phyloP scores from a whole-genome alignment of 192 early-diverging fungal species.

The Linnemannia elongata region DNA sequence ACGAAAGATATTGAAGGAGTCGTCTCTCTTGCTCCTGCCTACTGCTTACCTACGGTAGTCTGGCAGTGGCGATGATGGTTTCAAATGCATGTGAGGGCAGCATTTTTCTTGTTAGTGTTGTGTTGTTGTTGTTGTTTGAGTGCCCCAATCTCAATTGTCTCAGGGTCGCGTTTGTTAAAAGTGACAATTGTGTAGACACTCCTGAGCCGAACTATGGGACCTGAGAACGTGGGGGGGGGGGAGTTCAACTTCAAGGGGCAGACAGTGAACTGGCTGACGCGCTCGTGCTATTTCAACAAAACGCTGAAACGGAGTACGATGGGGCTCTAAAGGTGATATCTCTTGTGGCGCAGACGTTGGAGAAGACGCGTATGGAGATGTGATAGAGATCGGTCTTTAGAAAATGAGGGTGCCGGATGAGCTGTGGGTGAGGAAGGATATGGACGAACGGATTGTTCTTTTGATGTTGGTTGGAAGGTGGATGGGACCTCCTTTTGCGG shows the following conservation, averaged over 20 bases:
- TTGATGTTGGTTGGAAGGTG: not conserved
- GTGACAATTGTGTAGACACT: not conserved
- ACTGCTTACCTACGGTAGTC: too few species aligned
- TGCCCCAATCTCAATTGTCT: not conserved
- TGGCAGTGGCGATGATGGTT: not conserved
- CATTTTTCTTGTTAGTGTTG: not conserved
- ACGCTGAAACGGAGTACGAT: not conserved
- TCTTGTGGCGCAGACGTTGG: not conserved
- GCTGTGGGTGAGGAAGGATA: not conserved
- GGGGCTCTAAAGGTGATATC: not conserved
- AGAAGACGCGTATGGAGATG: not conserved
- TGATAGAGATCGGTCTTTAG: not conserved
- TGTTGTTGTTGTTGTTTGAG: not conserved
- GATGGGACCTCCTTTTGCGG: not conserved
- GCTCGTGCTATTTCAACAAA: not conserved
- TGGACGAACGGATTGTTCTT: not conserved
- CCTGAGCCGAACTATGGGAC: not conserved
- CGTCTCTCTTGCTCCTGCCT: too few species aligned
- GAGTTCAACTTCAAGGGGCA: not conserved
- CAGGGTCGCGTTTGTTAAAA: slow-evolving; percentile 6
- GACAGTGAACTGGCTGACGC: not conserved
- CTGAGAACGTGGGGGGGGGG: not conserved
- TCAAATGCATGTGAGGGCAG: not conserved
- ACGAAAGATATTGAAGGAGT: too few species aligned
- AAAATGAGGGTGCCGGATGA: not conserved